Conservation (phyloP, 345 rosid genomes). For the Heritiera littoralis region DNA sequence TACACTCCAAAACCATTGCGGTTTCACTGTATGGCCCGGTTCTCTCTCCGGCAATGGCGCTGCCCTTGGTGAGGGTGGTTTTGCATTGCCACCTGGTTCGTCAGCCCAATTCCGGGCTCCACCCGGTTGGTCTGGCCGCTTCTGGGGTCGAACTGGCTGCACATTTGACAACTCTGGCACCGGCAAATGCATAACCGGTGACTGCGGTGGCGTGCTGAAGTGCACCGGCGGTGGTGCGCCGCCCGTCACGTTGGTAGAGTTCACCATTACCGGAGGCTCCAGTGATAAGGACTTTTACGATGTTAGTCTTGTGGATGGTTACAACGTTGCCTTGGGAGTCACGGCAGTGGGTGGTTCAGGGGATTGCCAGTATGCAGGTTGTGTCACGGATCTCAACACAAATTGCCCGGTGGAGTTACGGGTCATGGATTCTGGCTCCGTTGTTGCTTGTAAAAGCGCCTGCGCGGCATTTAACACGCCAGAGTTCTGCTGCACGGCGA, state of each 20-base stretch:
- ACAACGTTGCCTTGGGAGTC: constrained; percentile 74
- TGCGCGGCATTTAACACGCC: constrained; percentile 74
- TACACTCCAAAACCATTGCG: constrained; percentile 69
- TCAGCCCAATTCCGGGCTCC: constrained; percentile 64
- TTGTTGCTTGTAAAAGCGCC: constrained; percentile 86
- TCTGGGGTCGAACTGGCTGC: constrained; percentile 92
- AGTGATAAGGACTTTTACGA: constrained; percentile 75
- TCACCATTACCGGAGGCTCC: constrained; percentile 54
- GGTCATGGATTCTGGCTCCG: constrained; percentile 47
- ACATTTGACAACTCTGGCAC: constrained; percentile 60
- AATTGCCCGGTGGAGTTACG: constrained; percentile 65
- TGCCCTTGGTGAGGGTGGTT: constrained; percentile 75
- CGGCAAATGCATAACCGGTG: constrained; percentile 78
- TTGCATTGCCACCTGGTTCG: constrained; percentile 50
- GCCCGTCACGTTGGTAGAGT: constrained; percentile 70
- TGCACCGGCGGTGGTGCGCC: constrained; percentile 79
- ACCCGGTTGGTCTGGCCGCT: constrained; percentile 78
- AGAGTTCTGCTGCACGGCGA: constrained; percentile 77
- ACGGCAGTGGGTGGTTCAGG: constrained; percentile 66
- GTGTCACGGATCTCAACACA: constrained; percentile 62
- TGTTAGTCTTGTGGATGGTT: constrained; percentile 90
- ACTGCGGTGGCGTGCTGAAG: constrained; percentile 69
- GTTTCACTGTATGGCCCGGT: constrained; percentile 83
- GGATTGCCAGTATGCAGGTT: constrained; percentile 77
- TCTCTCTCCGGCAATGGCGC: constrained; percentile 66